Conservation (phyloP, 2,329 filamentous ascomycete species). For the Mollisiaceae sp. region DNA sequence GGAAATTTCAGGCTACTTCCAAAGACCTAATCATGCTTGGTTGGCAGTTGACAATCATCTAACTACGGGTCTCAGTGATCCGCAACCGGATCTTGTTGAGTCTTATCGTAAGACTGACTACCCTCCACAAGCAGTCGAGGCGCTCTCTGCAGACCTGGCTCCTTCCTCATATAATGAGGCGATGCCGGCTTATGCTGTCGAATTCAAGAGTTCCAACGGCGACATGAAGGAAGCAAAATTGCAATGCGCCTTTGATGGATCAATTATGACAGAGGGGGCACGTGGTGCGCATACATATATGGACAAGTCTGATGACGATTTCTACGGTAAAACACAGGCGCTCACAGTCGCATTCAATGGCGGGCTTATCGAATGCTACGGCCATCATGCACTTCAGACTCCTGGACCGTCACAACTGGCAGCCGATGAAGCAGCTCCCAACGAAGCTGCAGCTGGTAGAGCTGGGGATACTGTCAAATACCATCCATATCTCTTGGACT, state of each 20-base stretch:
- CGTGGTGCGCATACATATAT: conserved; percentile 16
- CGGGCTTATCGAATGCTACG: conserved; percentile 14
- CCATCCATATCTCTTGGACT: conserved; percentile 9
- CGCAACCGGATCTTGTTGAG: conserved; percentile 21
- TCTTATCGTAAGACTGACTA: conserved; percentile 21
- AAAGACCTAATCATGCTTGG: conserved; percentile 23
- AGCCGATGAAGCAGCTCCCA: too few relatives aligned
- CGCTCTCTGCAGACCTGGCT: conserved; percentile 17
- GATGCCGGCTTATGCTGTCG: conserved; percentile 28
- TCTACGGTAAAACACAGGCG: conserved; percentile 29
- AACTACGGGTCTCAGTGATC: conserved; percentile 15
- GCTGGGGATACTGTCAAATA: too few relatives aligned
- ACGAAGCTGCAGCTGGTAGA: too few relatives aligned
- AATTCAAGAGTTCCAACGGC: conserved; percentile 22
- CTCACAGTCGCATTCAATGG: conserved; percentile 27
- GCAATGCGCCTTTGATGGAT: conserved; percentile 26
- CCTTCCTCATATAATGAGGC: conserved; percentile 22
- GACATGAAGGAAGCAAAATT: conserved; percentile 22
- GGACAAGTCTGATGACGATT: conserved; percentile 18
- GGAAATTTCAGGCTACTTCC: conserved; percentile 21
- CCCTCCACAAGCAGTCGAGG: conserved; percentile 15
- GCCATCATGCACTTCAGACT: conserved; percentile 16
- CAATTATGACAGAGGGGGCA: conserved; percentile 24
- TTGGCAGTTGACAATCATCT: conserved; percentile 21
- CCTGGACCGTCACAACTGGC: too few relatives aligned